These are phyloP conservation scores for Leishmania turanica DNA, from an alignment of 208 protist genomes.

Conservation along the genomic window DNA sequence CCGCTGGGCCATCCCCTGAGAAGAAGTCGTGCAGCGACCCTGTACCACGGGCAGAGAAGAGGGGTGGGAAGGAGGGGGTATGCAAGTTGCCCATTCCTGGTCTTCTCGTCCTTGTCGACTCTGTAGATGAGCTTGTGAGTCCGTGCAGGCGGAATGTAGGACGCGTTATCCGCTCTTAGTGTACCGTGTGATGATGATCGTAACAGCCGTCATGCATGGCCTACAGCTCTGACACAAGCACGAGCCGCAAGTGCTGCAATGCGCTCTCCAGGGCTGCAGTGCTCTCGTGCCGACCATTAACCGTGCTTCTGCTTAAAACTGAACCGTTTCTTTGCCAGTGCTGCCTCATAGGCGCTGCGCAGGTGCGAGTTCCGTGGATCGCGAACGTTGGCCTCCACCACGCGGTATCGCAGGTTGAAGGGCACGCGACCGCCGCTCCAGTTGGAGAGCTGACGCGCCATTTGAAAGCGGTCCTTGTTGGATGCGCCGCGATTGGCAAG, in stretches of 20 bases:
- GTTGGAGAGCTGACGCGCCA: constrained; percentile 75
- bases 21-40: background rate
- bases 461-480: constrained; percentile 55
- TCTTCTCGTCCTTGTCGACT: background rate
- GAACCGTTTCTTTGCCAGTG: constrained; percentile 59
- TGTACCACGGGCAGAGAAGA: background rate
- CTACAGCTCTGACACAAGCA: background rate
- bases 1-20: background rate
- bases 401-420: constrained; percentile 86
- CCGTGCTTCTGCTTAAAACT: constrained; percentile 43
- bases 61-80: background rate
- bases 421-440: constrained; percentile 74
- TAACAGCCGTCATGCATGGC: too few relatives aligned
- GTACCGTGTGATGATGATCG: background rate
- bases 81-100: background rate
- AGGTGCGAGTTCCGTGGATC: constrained; percentile 64
- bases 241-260: background rate
- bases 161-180: background rate
- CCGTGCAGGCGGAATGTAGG: background rate
- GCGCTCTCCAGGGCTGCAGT: background rate
- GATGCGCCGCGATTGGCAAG: constrained; percentile 66
- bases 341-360: constrained; percentile 51
- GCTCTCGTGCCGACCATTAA: background rate
- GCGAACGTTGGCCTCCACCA: constrained; percentile 82
- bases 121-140: background rate